A percentile compares a stretch with the other conserved stretches of the same genome.
Conservation (phyloP, 495 filamentous ascomycete genomes). For the Friedmanniomyces endolithicus region DNA sequence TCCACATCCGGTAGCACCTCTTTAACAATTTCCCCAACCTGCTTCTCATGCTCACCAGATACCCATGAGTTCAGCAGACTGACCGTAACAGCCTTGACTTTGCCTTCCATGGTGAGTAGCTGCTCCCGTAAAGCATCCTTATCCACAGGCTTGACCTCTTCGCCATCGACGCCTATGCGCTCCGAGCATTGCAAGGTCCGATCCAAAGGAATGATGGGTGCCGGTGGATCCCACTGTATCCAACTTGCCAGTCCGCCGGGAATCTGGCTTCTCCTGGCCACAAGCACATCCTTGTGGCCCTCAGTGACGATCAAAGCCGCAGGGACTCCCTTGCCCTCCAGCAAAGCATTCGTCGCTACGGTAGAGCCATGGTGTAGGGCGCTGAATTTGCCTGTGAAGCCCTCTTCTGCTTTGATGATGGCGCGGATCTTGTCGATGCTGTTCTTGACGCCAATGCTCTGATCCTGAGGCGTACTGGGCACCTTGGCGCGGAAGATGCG, state of each 20-base stretch:
- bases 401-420: slow-evolving; percentile 20
- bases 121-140: slow-evolving; percentile 28
- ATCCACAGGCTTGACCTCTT: slow-evolving; percentile 33
- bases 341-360: slow-evolving; percentile 21
- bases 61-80: slow-evolving; percentile 40
- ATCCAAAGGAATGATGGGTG: slow-evolving; percentile 40
- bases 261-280: slow-evolving; percentile 38
- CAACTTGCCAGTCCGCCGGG: slow-evolving; percentile 39
- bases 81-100: slow-evolving; percentile 37
- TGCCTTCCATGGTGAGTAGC: slow-evolving; percentile 27
- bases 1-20: slow-evolving; percentile 32
- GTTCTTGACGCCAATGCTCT: slow-evolving; percentile 38
- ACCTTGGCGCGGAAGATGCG: slow-evolving; percentile 36
- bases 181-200: slow-evolving; percentile 38
- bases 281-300: slow-evolving; percentile 29
- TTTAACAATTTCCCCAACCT: slow-evolving; percentile 30
- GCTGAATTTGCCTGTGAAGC: slow-evolving; percentile 24
- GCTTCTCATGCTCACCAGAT: slow-evolving; percentile 33
- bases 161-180: slow-evolving; percentile 36
- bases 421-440: slow-evolving; percentile 32
- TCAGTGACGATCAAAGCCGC: slow-evolving; percentile 22
- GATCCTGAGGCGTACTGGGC: slow-evolving; percentile 37
- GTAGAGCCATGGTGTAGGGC: slow-evolving; percentile 24
- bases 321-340: slow-evolving; percentile 24
- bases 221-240: slow-evolving; percentile 37